These are phyloP conservation scores for Beauveria rudraprayagi DNA, from an alignment of 2,329 filamentous ascomycete species.

Conservation along the genomic window DNA sequence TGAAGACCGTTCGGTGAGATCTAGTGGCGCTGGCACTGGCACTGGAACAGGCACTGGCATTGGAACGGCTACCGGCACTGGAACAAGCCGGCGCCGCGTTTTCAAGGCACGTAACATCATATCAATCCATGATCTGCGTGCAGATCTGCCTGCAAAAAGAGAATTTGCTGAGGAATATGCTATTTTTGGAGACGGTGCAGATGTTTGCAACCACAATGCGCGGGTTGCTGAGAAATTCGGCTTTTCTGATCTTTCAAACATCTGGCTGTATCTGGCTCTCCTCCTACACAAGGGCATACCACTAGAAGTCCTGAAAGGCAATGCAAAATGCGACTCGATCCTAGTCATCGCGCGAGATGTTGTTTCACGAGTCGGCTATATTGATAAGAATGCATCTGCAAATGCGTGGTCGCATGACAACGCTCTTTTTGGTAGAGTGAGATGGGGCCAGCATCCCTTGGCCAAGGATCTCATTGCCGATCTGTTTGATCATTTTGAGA, in stretches of 20 bases:
- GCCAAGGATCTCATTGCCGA: slow-evolving; percentile 53
- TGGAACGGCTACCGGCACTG: slow-evolving; percentile 38
- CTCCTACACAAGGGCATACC: slow-evolving; percentile 71
- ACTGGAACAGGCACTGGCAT: slow-evolving; percentile 47
- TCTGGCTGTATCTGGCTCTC: slow-evolving; percentile 77
- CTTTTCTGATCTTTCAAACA: slow-evolving; percentile 62
- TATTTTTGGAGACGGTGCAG: slow-evolving; percentile 74
- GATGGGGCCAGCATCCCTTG: slow-evolving; percentile 60
- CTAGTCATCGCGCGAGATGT: slow-evolving; percentile 61
- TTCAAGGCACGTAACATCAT: slow-evolving; percentile 59
- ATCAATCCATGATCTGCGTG: slow-evolving; percentile 61
- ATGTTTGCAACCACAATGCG: slow-evolving; percentile 80
- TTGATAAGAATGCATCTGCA: slow-evolving; percentile 12
- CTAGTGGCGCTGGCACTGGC: slow-evolving; percentile 52
- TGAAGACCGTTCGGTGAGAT: slow-evolving; percentile 49
- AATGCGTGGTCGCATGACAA: slow-evolving; percentile 7
- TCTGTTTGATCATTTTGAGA: slow-evolving; percentile 57
- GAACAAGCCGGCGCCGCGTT: slow-evolving; percentile 40
- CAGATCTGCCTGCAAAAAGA: slow-evolving; percentile 69
- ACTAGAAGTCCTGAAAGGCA: slow-evolving; percentile 52
- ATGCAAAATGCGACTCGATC: slow-evolving; percentile 49
- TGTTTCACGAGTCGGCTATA: slow-evolving; percentile 32
- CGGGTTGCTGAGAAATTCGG: slow-evolving; percentile 64
- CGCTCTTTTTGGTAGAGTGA: slow-evolving; percentile 49
- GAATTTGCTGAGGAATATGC: slow-evolving; percentile 71